Evolutionary conservation across 768 basidiomycete species (phyloP), one percentile per base, ranked within the genome.

Genomic region (Tricholoma terreum): DNA sequence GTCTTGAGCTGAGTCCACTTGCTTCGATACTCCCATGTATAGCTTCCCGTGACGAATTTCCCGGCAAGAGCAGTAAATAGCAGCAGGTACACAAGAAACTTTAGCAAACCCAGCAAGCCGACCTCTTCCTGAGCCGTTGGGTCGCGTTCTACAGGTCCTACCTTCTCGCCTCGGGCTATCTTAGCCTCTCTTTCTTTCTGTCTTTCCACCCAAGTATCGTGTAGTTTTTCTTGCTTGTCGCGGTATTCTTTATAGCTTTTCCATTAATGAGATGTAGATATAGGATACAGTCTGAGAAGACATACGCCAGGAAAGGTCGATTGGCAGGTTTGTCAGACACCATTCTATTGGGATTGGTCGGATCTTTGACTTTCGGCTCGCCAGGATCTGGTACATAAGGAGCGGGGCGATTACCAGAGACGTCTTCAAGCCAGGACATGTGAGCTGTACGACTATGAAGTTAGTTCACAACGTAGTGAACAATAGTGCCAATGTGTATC

Each of bases 1-100:
- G 82, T 81, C 75, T 84, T 84, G 52, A 84, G 65, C 48, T 79
- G 75, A 30, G 74, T 64, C 81, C 84, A 87, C 67, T 83, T 83
- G 60, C 81, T 82, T 60, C 88, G 78, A 64, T 86, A 84, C 60
- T 94, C 92, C 92, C 93, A 97, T 19, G 84, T 72, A 68, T 84
- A 92, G 67, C 87, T 91, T n/a, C 88, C 90, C 0, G 91, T 91
- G 67, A 95, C 75, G 72, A 95, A 93, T 67, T 89, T 89, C 54
- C 93, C 88, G 34, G 86, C 80, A 30, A 92, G 75, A 1, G 83
- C 65, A 36, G 80, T 58, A 59, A 85, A 71, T 51, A 90, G 62
- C 19, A 85, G 52, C 2, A 82, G 51, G 61, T 83, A 81, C 50
- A 89, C 57, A 35, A 90, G 61, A 68, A 91, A 87, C 69, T 89